A percentile compares a stretch with the other conserved stretches of the same genome.
Evolutionary conservation across 169 alveolate species (phyloP).

Genomic region (Plasmodium malariae): DNA sequence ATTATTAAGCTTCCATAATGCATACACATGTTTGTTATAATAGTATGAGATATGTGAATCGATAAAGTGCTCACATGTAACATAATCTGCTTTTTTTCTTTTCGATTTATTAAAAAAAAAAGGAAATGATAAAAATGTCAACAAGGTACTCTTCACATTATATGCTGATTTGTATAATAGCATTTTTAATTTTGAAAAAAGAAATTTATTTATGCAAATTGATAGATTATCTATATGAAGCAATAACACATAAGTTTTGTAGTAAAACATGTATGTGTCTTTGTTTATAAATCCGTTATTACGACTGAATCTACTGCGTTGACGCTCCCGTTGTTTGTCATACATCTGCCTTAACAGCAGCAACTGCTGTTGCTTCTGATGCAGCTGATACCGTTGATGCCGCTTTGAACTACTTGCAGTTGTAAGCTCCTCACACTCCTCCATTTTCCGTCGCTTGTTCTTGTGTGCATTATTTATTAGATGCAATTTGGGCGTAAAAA

Average conservation of each 20-base stretch:
- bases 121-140: slow-evolving; percentile 60
- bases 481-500: slow-evolving; percentile 36
- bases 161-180: slow-evolving; percentile 48
- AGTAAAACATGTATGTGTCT: slow-evolving; percentile 12
- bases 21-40: slow-evolving; percentile 19
- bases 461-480: not conserved
- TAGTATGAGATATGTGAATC: slow-evolving; percentile 48
- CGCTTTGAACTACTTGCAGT: not conserved
- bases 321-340: no score
- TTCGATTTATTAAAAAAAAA: slow-evolving; percentile 43
- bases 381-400: no score
- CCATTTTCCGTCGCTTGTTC: not conserved
- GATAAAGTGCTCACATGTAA: slow-evolving; percentile 56
- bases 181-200: slow-evolving; percentile 10
- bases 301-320: no score
- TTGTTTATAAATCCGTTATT: no score
- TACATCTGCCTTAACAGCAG: no score
- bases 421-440: not conserved
- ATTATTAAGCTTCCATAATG: slow-evolving; percentile 37
- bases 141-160: slow-evolving; percentile 42
- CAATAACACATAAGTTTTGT: slow-evolving; percentile 27
- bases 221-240: slow-evolving; percentile 31
- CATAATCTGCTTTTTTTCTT: not conserved
- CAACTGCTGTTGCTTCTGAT: no score
- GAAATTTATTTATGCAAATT: slow-evolving; percentile 17